A percentile compares a stretch with the other conserved stretches of the same genome.
These are phyloP conservation scores for Epicoccum nigrum DNA, from an alignment of 2,329 filamentous ascomycete species.

Conservation along the genomic window DNA sequence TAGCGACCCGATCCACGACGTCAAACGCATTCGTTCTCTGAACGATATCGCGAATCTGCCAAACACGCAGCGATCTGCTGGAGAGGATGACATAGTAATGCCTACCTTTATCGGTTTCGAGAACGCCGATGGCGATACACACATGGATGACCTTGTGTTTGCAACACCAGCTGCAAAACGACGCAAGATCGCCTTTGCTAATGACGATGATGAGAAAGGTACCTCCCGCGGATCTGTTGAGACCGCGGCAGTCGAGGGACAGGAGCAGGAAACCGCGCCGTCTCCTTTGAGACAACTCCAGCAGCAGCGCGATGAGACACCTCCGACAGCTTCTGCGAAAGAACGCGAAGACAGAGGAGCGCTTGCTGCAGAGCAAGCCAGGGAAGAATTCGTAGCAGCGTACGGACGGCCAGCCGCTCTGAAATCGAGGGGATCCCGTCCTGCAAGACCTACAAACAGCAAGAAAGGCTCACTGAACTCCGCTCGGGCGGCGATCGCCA, in stretches of 20 bases:
- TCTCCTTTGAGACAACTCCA: slow-evolving; percentile 25
- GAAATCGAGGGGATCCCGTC: slow-evolving; percentile 28
- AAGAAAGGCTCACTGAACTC: slow-evolving; percentile 38
- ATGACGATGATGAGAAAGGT: slow-evolving; percentile 18
- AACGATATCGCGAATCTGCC: slow-evolving; percentile 46
- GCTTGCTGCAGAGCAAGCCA: slow-evolving; percentile 33
- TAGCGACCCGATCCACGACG: slow-evolving; percentile 18
- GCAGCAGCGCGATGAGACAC: slow-evolving; percentile 27
- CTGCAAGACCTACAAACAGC: slow-evolving; percentile 22
- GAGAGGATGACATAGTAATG: slow-evolving; percentile 42
- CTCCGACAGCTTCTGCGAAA: slow-evolving; percentile 30
- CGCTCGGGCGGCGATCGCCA: slow-evolving; percentile 29
- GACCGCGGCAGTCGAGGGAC: slow-evolving; percentile 14
- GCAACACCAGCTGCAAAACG: slow-evolving; percentile 37
- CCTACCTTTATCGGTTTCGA: slow-evolving; percentile 41
- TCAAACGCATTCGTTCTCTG: slow-evolving; percentile 34
- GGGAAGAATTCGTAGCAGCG: slow-evolving; percentile 22
- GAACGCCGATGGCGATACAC: slow-evolving; percentile 42
- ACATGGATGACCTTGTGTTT: slow-evolving; percentile 33
- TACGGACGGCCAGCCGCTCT: slow-evolving; percentile 29
- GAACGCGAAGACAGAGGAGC: slow-evolving; percentile 45
- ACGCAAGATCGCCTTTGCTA: slow-evolving; percentile 33
- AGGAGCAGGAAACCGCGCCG: slow-evolving; percentile 17
- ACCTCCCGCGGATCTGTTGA: slow-evolving; percentile 27
- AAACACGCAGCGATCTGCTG: slow-evolving; percentile 39